Conservation (phyloP, 495 filamentous ascomycete species). For the Cercophora samala region DNA sequence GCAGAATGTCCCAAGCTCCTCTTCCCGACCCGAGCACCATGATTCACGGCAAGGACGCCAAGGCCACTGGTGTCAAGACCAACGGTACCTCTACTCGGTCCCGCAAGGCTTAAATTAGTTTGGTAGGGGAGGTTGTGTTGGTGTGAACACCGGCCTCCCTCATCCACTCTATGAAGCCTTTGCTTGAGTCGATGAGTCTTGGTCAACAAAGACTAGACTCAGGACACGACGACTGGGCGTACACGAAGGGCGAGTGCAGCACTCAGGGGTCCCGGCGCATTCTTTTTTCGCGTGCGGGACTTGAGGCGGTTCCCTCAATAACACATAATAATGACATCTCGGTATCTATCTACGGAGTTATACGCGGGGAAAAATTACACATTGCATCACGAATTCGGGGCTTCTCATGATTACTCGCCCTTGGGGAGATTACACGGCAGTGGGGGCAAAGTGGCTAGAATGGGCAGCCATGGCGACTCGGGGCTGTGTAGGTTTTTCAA, state of each 20-base stretch:
- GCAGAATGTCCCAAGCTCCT: slow-evolving; percentile 53
- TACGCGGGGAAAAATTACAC: slow-evolving; percentile 23
- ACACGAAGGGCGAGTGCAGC: background rate
- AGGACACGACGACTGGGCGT: background rate
- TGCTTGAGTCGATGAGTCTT: background rate
- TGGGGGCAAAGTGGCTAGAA: background rate
- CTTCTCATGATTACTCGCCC: slow-evolving; percentile 30
- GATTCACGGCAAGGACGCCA: slow-evolving; percentile 37
- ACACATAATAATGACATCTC: slow-evolving; percentile 32
- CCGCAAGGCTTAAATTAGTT: slow-evolving; percentile 54
- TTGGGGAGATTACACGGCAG: slow-evolving; percentile 3
- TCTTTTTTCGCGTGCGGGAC: background rate
- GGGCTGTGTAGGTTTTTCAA: background rate
- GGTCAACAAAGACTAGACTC: background rate
- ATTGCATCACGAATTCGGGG: slow-evolving; percentile 25
- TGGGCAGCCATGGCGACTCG: slow-evolving; percentile 10
- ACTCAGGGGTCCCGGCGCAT: background rate
- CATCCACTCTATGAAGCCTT: background rate
- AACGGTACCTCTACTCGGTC: slow-evolving; percentile 53
- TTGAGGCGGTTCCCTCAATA: slow-evolving; percentile 9
- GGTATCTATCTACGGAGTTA: slow-evolving; percentile 38
- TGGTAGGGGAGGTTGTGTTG: slow-evolving; percentile 1
- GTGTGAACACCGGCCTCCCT: too few species aligned
- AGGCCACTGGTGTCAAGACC: slow-evolving; percentile 46
- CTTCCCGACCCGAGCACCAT: slow-evolving; percentile 48